phyloP scores from a whole-genome alignment of 345 rosid genomes.

The Euphorbia tirucalli region DNA sequence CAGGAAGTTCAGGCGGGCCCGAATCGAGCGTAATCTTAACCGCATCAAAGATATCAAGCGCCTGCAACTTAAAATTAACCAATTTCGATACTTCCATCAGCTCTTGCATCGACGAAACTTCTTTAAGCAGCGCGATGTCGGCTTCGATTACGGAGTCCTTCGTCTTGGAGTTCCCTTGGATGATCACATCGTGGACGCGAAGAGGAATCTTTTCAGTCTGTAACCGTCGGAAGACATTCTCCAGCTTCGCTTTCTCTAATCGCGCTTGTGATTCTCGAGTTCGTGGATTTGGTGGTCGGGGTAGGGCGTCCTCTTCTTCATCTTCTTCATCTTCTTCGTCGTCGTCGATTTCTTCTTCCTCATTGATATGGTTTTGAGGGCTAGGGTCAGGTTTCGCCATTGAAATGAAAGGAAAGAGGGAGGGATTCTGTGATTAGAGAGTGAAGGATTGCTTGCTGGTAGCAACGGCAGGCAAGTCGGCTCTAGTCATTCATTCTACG shows the following conservation, averaged over 20 bases:
- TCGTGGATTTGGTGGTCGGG: conserved; percentile 18
- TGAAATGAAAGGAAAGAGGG: not conserved
- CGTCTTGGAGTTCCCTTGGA: conserved; percentile 78
- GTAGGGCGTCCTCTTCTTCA: conserved; percentile 35
- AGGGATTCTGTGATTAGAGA: not conserved
- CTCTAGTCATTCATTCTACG: too few species aligned
- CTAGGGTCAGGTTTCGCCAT: conserved; percentile 16
- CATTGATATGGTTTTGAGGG: conserved; percentile 2
- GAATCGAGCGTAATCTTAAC: conserved; percentile 76
- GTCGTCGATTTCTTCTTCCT: conserved; percentile 6
- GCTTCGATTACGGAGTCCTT: conserved; percentile 73
- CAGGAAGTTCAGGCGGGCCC: conserved; percentile 89
- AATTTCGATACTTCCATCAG: conserved; percentile 56
- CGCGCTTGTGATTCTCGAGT: conserved; percentile 27
- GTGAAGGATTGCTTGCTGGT: too few species aligned
- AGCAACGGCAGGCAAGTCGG: too few species aligned
- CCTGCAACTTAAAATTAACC: conserved; percentile 60
- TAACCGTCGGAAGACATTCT: conserved; percentile 49
- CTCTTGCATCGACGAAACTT: conserved; percentile 68
- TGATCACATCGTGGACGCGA: conserved; percentile 80
- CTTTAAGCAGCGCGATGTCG: conserved; percentile 53
- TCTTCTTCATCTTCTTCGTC: conserved; percentile 12
- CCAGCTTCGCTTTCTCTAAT: conserved; percentile 37
- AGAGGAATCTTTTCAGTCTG: conserved; percentile 50
- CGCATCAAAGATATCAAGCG: conserved; percentile 75